Evolutionary conservation across 208 protist species (phyloP).

Genomic region (Strigomonas oncopelti): DNA sequence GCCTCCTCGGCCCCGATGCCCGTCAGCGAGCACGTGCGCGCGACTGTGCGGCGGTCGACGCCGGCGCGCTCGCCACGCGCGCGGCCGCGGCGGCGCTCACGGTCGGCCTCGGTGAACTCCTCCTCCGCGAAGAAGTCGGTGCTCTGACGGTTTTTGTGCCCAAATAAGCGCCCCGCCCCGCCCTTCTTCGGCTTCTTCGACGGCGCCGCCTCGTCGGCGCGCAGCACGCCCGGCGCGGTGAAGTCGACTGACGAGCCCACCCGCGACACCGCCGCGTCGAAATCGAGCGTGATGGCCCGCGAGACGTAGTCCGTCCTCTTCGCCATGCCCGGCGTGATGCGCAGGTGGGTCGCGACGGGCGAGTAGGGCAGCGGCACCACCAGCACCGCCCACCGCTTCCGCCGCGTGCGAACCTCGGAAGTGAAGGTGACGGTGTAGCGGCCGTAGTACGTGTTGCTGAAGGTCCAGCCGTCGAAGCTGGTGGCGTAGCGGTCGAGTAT

Average conservation of each 20-base stretch:
- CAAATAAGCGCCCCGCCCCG: constrained; percentile 1
- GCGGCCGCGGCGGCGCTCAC: constrained; percentile 25
- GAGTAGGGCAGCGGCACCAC: constrained; percentile 49
- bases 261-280: constrained; percentile 4
- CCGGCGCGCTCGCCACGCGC: constrained; percentile 33
- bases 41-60: constrained; percentile 23
- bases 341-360: constrained; percentile 36
- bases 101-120: constrained; percentile 19
- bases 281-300: neutral
- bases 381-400: constrained; percentile 65
- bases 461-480: constrained; percentile 78
- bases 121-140: constrained; percentile 32
- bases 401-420: constrained; percentile 39
- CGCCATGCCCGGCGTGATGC: constrained; percentile 43
- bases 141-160: constrained; percentile 1
- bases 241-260: constrained; percentile 26
- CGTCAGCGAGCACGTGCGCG: constrained; percentile 8
- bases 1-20: constrained; percentile 11
- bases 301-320: neutral
- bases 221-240: constrained; percentile 26
- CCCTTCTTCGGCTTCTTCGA: constrained; percentile 13
- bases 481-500: constrained; percentile 59
- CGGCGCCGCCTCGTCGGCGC: constrained; percentile 27
- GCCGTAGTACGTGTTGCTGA: constrained; percentile 69
- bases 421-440: constrained; percentile 42